Conservation (phyloP, 1,139 yeast species). For the Candida sp. region DNA sequence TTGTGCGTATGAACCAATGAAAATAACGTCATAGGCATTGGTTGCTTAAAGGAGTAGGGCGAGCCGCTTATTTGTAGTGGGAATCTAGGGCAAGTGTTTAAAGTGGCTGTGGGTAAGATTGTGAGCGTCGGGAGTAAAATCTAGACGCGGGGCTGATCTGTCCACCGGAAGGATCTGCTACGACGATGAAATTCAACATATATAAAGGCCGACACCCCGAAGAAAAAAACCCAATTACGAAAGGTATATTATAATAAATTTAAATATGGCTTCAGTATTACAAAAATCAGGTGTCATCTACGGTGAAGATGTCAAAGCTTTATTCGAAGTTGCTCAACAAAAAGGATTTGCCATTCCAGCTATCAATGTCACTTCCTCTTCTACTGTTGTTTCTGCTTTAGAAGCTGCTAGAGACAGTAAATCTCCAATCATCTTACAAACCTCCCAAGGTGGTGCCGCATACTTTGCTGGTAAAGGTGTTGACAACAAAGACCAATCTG, state of each 20-base stretch:
- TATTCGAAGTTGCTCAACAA: conserved; percentile 92
- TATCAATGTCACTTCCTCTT: conserved; percentile 95
- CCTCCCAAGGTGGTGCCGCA: conserved; percentile 99
- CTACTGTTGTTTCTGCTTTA: conserved; percentile 94
- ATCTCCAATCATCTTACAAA: conserved; percentile 95
- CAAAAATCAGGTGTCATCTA: conserved; percentile 96
- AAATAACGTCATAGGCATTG: background rate
- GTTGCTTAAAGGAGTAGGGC: no score
- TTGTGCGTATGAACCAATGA: background rate
- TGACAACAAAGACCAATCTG: conserved; percentile 86
- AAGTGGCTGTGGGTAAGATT: background rate
- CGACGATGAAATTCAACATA: background rate
- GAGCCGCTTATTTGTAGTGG: background rate
- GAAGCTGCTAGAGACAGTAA: conserved; percentile 98
- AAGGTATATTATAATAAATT: background rate
- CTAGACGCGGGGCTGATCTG: background rate
- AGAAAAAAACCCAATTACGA: background rate
- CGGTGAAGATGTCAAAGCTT: conserved; percentile 94
- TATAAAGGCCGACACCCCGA: background rate
- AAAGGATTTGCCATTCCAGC: conserved; percentile 98
- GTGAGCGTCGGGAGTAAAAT: background rate
- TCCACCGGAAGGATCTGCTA: background rate
- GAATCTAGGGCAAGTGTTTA: background rate
- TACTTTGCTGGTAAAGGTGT: conserved; percentile 99
- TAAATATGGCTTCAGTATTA: conserved; percentile 46